Base-by-base conservation (phyloP, 352 stramenopile genomes). In the Globisporangium paroecandrum region DNA sequence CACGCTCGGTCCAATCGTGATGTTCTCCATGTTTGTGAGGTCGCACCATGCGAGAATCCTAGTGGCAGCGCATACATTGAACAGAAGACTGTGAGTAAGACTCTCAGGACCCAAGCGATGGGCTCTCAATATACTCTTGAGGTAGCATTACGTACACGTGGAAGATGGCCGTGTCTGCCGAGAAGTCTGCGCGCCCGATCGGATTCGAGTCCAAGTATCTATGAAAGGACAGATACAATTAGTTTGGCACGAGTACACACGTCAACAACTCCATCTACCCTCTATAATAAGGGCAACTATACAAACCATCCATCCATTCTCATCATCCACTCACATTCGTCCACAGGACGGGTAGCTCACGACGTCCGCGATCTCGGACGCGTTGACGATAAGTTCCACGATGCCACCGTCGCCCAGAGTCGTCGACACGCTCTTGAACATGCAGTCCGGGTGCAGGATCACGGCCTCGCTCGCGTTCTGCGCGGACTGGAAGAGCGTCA, bases 401-500 rank as follows among this genome's bases (percentile, higher is more conserved):
- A 20, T 55, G 20, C 51, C 62, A 5, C 62, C 58, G 46, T 60
- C 71, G 9, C 62, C 15, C 24, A 32, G 54, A 5, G 65, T 58
- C 10, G 65, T 58, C 29, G 7, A 8, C 12, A 36, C 29, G 12
- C 36, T 22, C 32, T 32, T n/a, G 7, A 56, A 22, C 0, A 51
- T 65, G 65, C 73, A 79, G 43, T 79, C 57, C 6, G 70, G 54
- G 24, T 55, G 25, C 22, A 79, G 43, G 24, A 79, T 54, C 49
- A 71, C 66, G 41, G 73, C 73, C 18, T 62, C 62, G 53, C 25
- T 68, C 4, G 46, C 55, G 62, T 75, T 72, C 32, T 56, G 47
- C 8, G 58, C n/a, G 9, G 70, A 71, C 18, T 63, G 64, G 55
- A 75, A 69, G 46, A 79, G 60, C 36, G 73, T 79, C 58, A 66